Base-by-base conservation (phyloP, 495 filamentous ascomycete genomes). In the Penicillium steckii region DNA sequence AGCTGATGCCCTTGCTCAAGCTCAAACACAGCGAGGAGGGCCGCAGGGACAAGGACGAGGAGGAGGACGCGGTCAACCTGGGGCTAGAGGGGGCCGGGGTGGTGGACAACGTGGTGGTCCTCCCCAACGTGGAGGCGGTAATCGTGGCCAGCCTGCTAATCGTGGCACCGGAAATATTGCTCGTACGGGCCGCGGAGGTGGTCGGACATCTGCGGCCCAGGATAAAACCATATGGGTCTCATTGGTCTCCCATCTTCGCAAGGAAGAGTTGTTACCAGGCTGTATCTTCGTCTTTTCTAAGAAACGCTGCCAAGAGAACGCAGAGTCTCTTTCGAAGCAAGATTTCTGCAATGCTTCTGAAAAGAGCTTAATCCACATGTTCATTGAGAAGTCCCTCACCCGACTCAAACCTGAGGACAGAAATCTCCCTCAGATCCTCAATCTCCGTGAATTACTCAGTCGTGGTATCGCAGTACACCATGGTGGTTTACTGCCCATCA, bases 211-310 rank as follows among this genome's bases (percentile, higher is more conserved):
- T 13, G 89, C 86, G 49, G 91, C 90, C 1, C 94, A 98, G 68
- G 94, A 98, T 71, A 88, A 87, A 67, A 97, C 90, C 50, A 78
- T 95, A n/a, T 98, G 94, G 94, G 94, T 98, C 35, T 88, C 95
- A 55, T 77, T 98, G 40, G 89, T 97, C 12, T 89, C 95, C 58
- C 88, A 90, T 72, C 78, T 97, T 45, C 88, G 84, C 60, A 95
- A 95, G 62, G 82, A 90, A 52, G 89, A 83, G 33, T 77, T 98
- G 4, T 77, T 98, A 9, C 94, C 94, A 0, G 90, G 85, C 35
- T 96, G 93, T 69, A 93, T 97, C 52, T 98, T 98, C 68, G 94
- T 98, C 40, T 98, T 98, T 70, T 97, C 93, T 23, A 98, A 97
- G 76, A 95, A 89, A 68, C 79, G 94, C 47, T 97, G 95, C 60